Conservation (phyloP, 495 filamentous ascomycete genomes). For the Elasticomyces elasticus region DNA sequence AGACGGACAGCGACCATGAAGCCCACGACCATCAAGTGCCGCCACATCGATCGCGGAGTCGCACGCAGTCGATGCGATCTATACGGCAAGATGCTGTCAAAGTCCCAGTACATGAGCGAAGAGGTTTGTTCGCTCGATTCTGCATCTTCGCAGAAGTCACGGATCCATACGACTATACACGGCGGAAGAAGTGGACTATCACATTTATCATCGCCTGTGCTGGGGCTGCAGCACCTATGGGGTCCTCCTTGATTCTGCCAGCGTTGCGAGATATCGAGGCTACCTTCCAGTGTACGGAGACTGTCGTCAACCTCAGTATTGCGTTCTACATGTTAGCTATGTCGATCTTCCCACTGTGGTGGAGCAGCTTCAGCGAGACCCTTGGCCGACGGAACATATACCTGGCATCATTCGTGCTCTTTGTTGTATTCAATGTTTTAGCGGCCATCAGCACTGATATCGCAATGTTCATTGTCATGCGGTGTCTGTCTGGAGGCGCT, state of each 20-base stretch:
- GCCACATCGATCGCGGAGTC: slow-evolving; percentile 4
- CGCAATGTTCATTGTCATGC: slow-evolving; percentile 76
- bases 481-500: slow-evolving; percentile 70
- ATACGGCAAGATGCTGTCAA: slow-evolving; percentile 29
- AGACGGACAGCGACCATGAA: slow-evolving; percentile 3
- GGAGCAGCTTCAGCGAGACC: slow-evolving; percentile 82
- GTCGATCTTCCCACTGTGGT: slow-evolving; percentile 89
- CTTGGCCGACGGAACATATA: slow-evolving; percentile 80
- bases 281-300: slow-evolving; percentile 55
- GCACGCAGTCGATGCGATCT: slow-evolving; percentile 12
- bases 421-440: slow-evolving; percentile 65
- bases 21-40: slow-evolving; percentile 15
- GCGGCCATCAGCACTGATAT: slow-evolving; percentile 67
- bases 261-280: slow-evolving; percentile 58
- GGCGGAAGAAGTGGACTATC: slow-evolving; percentile 72
- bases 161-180: slow-evolving; percentile 60
- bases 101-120: slow-evolving; percentile 56
- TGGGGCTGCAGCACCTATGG: slow-evolving; percentile 69
- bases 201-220: slow-evolving; percentile 70
- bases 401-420: slow-evolving; percentile 68
- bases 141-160: slow-evolving; percentile 76
- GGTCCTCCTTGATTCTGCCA: slow-evolving; percentile 78
- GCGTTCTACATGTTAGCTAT: slow-evolving; percentile 85
- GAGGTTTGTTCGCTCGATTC: slow-evolving; percentile 65
- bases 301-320: slow-evolving; percentile 71